A percentile compares a stretch with the other conserved stretches of the same genome.
Conservation (phyloP, 257 asterid species). For the Solanum raphanifolium region DNA sequence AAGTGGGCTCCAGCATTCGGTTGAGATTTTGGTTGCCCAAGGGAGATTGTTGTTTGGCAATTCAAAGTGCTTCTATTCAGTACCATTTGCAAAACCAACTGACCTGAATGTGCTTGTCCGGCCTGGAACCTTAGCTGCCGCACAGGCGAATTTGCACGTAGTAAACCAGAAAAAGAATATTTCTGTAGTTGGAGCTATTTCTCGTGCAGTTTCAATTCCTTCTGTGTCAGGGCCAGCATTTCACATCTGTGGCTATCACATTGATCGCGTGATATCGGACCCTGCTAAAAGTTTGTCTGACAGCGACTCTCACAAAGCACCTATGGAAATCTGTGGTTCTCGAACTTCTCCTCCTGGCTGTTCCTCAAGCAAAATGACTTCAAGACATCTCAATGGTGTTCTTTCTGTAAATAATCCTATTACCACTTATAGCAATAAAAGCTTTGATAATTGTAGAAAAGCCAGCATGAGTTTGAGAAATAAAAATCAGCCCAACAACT, state of each 20-base stretch:
- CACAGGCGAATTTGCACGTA: constrained; percentile 52
- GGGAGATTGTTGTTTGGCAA: constrained; percentile 36
- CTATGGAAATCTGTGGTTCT: constrained; percentile 55
- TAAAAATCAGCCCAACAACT: constrained; percentile 53
- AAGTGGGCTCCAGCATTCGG: constrained; percentile 33
- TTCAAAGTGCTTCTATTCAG: constrained; percentile 23
- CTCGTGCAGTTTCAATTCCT: constrained; percentile 68
- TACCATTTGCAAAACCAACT: constrained; percentile 25
- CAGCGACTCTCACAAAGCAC: constrained; percentile 17
- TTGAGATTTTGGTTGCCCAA: constrained; percentile 40
- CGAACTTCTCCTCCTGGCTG: constrained; percentile 21
- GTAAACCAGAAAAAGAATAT: constrained; percentile 49
- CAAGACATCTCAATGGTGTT: constrained; percentile 19
- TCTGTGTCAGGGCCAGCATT: constrained; percentile 74
- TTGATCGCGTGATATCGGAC: constrained; percentile 39
- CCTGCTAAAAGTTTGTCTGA: constrained; percentile 19
- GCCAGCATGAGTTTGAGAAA: constrained; percentile 60
- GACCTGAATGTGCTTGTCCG: constrained; percentile 43
- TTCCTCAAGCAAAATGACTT: constrained; percentile 25
- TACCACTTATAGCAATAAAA: constrained; percentile 27
- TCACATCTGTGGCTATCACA: constrained; percentile 59
- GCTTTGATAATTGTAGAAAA: constrained; percentile 30
- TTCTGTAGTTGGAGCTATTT: constrained; percentile 58
- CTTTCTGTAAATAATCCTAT: constrained; percentile 29
- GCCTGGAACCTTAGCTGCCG: constrained; percentile 59